phyloP scores from a whole-genome alignment of 75 land plant genomes.

The Larix kaempferi region DNA sequence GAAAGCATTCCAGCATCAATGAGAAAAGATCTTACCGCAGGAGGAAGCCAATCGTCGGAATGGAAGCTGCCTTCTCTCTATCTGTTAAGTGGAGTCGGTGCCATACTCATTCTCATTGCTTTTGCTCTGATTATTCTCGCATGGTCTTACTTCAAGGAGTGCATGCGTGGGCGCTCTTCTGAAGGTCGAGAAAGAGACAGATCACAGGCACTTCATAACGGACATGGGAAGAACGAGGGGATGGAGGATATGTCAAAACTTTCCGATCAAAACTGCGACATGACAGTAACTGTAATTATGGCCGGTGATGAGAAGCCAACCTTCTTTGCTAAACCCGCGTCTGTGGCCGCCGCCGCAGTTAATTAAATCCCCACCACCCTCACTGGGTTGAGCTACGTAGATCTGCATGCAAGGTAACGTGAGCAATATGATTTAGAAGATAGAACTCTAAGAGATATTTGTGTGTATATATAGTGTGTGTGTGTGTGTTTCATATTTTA shows the following conservation, averaged over 20 bases:
- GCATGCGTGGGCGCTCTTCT: background rate
- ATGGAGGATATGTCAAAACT: background rate
- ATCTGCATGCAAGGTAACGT: too few relatives aligned
- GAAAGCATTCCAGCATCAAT: too few relatives aligned
- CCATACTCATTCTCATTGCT: too few relatives aligned
- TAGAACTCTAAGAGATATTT: too few relatives aligned
- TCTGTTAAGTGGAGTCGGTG: too few relatives aligned
- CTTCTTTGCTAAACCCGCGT: slow-evolving; percentile 5
- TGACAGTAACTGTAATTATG: slow-evolving; percentile 13
- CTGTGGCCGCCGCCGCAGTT: background rate
- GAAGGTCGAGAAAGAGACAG: too few relatives aligned
- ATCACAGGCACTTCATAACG: background rate
- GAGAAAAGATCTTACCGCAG: too few relatives aligned
- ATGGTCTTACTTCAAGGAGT: background rate
- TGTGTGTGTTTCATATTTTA: too few relatives aligned
- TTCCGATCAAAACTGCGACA: background rate
- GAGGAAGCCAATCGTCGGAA: background rate
- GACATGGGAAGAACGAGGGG: background rate
- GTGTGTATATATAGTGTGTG: too few relatives aligned
- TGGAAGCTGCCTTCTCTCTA: too few relatives aligned
- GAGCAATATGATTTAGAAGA: background rate
- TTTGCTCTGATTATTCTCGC: too few relatives aligned
- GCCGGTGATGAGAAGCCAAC: slow-evolving; percentile 15
- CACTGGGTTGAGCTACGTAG: too few relatives aligned
- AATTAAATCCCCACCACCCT: background rate